Evolutionary conservation across 1,139 yeast genomes (phyloP).

Genomic region (Suhomyces kunorum): DNA sequence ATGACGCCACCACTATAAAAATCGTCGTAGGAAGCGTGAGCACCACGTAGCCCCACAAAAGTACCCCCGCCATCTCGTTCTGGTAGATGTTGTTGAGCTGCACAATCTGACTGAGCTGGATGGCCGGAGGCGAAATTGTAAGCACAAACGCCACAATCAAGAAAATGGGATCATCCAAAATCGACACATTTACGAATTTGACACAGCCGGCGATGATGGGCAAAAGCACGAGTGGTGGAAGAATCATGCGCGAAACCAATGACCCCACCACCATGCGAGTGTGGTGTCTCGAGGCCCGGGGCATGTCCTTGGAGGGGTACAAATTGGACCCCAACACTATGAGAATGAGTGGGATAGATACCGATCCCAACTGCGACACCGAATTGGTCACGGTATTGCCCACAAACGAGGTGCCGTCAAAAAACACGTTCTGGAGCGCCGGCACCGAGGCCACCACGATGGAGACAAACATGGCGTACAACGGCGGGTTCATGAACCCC

Average conservation of each 20-base stretch:
- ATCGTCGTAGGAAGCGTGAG: constrained; percentile 79
- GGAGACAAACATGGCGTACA: constrained; percentile 86
- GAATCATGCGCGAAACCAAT: constrained; percentile 70
- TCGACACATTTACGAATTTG: constrained; percentile 64
- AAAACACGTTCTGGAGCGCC: constrained; percentile 62
- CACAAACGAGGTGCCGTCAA: constrained; percentile 52
- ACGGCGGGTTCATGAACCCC: constrained; percentile 86
- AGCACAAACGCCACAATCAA: constrained; percentile 72
- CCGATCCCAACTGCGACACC: constrained; percentile 76
- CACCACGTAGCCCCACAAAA: constrained; percentile 82
- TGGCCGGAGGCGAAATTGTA: constrained; percentile 82
- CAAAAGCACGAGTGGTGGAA: constrained; percentile 66
- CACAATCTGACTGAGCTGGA: constrained; percentile 79
- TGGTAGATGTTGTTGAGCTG: constrained; percentile 76
- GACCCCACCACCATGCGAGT: constrained; percentile 65
- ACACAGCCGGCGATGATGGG: constrained; percentile 70
- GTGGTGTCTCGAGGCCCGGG: constrained; percentile 63
- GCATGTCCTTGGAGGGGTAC: constrained; percentile 64
- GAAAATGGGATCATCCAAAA: constrained; percentile 82
- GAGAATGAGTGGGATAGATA: constrained; percentile 75
- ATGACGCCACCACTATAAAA: constrained; percentile 64
- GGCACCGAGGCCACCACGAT: constrained; percentile 84
- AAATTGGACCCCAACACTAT: constrained; percentile 77
- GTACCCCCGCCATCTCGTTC: constrained; percentile 82
- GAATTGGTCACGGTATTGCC: constrained; percentile 78